phyloP scores from a whole-genome alignment of 2,329 filamentous ascomycete genomes.

The Arthrobotrys sphaeroides region DNA sequence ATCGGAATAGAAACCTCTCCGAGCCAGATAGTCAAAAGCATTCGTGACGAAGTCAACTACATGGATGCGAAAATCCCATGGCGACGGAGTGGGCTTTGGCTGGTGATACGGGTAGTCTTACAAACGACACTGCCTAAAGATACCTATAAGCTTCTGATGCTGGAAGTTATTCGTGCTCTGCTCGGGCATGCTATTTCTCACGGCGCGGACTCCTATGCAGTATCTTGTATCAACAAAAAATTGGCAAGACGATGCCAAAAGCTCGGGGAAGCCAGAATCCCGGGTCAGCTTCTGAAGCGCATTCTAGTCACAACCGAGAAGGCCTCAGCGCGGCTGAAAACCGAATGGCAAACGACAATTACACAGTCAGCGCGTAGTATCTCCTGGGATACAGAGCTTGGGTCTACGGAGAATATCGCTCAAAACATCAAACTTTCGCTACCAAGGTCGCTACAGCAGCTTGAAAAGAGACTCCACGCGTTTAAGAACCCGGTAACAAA shows the following conservation, averaged over 20 bases:
- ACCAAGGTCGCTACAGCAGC: neutral
- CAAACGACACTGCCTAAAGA: conserved; percentile 60
- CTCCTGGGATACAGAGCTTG: neutral
- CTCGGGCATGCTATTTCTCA: conserved; percentile 44
- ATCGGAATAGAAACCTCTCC: conserved; percentile 59
- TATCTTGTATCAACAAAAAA: conserved; percentile 46
- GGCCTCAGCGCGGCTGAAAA: neutral
- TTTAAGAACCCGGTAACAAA: neutral
- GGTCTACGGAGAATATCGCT: neutral
- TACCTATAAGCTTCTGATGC: conserved; percentile 58
- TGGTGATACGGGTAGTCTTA: conserved; percentile 67
- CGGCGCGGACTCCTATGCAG: conserved; percentile 55
- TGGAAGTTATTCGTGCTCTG: conserved; percentile 60
- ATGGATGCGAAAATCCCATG: conserved; percentile 59
- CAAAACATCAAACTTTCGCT: conserved; percentile 1
- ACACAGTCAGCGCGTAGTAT: neutral
- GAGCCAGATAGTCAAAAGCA: conserved; percentile 64
- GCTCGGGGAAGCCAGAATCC: conserved; percentile 61
- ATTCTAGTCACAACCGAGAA: neutral
- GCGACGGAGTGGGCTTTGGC: conserved; percentile 67
- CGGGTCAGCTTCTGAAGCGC: conserved; percentile 60
- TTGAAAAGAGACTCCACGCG: neutral
- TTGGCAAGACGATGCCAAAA: conserved; percentile 62
- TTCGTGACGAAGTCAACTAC: conserved; percentile 68
- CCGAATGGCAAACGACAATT: neutral